A percentile compares a stretch with the other conserved stretches of the same genome.
phyloP scores from a whole-genome alignment of 306 rosid genomes.

The Senna tora region DNA sequence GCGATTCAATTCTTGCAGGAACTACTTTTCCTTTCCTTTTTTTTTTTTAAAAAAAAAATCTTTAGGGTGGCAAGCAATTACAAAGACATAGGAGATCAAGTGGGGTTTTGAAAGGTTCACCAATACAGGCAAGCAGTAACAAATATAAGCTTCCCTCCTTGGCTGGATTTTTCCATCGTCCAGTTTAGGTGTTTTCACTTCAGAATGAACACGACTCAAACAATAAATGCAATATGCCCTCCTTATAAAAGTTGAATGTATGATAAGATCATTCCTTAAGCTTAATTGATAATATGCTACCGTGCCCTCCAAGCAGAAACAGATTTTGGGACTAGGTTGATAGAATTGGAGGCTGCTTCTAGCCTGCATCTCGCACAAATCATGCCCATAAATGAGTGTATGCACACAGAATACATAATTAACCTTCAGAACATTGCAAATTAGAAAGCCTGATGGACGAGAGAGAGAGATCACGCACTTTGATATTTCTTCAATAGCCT shows the following conservation, averaged over 20 bases:
- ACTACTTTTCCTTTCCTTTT: not conserved
- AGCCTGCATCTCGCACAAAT: conserved; percentile 56
- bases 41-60: not conserved
- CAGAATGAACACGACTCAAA: conserved; percentile 23
- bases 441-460: not conserved
- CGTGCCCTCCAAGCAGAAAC: conserved; percentile 86
- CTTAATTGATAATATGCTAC: conserved; percentile 42
- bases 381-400: not conserved
- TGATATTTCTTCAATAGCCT: conserved; percentile 85
- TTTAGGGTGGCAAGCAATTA: not conserved
- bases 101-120: conserved; percentile 3
- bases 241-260: not conserved
- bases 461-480: conserved; percentile 51
- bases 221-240: conserved; percentile 29
- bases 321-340: conserved; percentile 77
- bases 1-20: not conserved
- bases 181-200: conserved; percentile 20
- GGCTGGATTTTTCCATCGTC: conserved; percentile 9
- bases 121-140: conserved; percentile 2
- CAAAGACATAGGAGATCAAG: not conserved
- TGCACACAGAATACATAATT: not conserved
- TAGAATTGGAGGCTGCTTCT: conserved; percentile 76
- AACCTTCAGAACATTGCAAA: not conserved
- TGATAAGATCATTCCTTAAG: conserved; percentile 7
- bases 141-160: conserved; percentile 17